Conservation (phyloP, 192 early-diverging fungal species). For the Linnemannia elongata region DNA sequence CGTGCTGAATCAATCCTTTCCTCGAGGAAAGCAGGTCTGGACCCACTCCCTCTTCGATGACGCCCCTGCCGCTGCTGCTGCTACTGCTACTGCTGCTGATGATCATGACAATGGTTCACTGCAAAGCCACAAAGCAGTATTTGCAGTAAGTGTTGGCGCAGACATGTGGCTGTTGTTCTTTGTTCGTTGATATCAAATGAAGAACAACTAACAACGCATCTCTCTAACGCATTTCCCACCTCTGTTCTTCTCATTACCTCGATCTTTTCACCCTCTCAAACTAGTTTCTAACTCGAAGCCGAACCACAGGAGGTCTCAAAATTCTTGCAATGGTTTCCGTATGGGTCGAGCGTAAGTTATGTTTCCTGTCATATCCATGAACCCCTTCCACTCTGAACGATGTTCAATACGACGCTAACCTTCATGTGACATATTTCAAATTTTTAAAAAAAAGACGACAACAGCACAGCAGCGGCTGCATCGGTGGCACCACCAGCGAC, state of each 20-base stretch:
- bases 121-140: slow-evolving; percentile 42
- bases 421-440: neutral
- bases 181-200: no score
- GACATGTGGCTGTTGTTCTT: neutral
- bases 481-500: neutral
- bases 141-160: slow-evolving; percentile 26
- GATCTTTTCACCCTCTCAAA: neutral
- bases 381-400: neutral
- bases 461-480: neutral
- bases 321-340: slow-evolving; percentile 32
- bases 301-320: slow-evolving; percentile 8
- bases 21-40: slow-evolving; percentile 17
- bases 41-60: neutral
- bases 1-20: neutral
- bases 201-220: neutral
- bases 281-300: slow-evolving; percentile 28
- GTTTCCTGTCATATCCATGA: neutral
- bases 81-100: neutral
- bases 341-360: slow-evolving; percentile 36
- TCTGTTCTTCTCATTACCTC: neutral
- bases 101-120: neutral
- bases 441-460: neutral
- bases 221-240: neutral
- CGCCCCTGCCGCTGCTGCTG: neutral
- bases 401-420: neutral